Percentiles rank a stretch among this genome's conserved stretches.
Evolutionary conservation across 2,329 filamentous ascomycete genomes (phyloP).

Genomic region (Alternaria gaisen): DNA sequence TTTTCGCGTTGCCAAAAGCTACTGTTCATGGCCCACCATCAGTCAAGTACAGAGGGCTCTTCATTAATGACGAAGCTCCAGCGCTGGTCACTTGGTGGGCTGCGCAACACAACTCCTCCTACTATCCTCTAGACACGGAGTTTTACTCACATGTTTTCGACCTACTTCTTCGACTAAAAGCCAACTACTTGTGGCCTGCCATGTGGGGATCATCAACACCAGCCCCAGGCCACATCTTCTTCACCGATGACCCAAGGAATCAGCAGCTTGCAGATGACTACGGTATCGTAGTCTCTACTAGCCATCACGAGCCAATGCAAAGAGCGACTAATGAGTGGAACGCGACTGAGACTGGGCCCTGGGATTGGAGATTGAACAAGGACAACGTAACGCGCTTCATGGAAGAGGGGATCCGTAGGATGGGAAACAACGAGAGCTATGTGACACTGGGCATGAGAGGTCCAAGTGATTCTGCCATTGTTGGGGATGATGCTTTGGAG

Average conservation of each 20-base stretch:
- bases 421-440: conserved; percentile 69
- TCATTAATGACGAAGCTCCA: conserved; percentile 74
- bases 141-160: conserved; percentile 76
- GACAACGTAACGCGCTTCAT: conserved; percentile 37
- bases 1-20: conserved; percentile 63
- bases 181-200: conserved; percentile 78
- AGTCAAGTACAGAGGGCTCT: conserved; percentile 72
- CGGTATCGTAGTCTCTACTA: conserved; percentile 74
- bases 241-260: conserved; percentile 72
- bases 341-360: conserved; percentile 28
- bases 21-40: conserved; percentile 67
- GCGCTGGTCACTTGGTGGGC: conserved; percentile 67
- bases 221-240: conserved; percentile 65
- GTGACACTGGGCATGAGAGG: conserved; percentile 74
- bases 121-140: conserved; percentile 59
- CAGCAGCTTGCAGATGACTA: conserved; percentile 74
- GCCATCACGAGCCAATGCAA: conserved; percentile 75
- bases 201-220: conserved; percentile 59
- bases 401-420: conserved; percentile 41
- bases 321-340: conserved; percentile 57
- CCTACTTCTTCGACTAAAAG: conserved; percentile 71
- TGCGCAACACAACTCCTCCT: conserved; percentile 58
- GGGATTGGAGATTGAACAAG: conserved; percentile 42
- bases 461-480: conserved; percentile 66
- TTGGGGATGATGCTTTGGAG: conserved; percentile 27